Evolutionary conservation across 495 filamentous ascomycete species (phyloP).

Genomic region (Podospora conica): DNA sequence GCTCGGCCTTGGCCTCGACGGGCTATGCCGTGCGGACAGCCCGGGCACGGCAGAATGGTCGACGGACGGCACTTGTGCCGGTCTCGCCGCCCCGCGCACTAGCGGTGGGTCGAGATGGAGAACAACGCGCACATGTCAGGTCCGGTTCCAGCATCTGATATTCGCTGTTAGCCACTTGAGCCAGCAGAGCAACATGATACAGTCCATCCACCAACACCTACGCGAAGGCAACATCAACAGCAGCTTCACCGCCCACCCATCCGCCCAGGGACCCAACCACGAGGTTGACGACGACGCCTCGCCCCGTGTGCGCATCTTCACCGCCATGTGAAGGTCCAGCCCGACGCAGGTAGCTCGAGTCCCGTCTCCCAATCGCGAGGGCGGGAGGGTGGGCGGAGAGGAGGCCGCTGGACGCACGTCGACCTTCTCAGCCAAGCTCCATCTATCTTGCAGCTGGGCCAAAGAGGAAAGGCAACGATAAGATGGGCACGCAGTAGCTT

Average conservation of each 20-base stretch:
- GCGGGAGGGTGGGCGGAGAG: neutral
- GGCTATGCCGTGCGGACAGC: neutral
- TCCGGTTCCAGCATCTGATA: neutral
- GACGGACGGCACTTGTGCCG: neutral
- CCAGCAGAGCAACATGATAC: neutral
- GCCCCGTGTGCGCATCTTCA: slow-evolving; percentile 6
- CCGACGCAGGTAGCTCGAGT: neutral
- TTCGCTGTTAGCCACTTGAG: neutral
- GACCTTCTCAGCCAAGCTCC: neutral
- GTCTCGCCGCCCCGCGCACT: neutral
- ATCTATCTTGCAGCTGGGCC: neutral
- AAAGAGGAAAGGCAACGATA: neutral
- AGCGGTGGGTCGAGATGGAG: neutral
- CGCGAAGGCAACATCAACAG: neutral
- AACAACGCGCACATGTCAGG: neutral
- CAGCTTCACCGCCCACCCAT: slow-evolving; percentile 5
- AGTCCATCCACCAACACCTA: neutral
- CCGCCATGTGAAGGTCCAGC: slow-evolving; percentile 16
- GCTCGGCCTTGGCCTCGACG: neutral
- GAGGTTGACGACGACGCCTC: neutral
- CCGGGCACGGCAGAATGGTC: neutral
- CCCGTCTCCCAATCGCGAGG: neutral
- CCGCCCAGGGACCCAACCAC: neutral
- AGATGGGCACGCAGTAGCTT: slow-evolving; percentile 37
- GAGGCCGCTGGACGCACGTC: slow-evolving; percentile 11